Evolutionary conservation across 2,329 filamentous ascomycete species (phyloP).

Genomic region (Penicillium sp.): DNA sequence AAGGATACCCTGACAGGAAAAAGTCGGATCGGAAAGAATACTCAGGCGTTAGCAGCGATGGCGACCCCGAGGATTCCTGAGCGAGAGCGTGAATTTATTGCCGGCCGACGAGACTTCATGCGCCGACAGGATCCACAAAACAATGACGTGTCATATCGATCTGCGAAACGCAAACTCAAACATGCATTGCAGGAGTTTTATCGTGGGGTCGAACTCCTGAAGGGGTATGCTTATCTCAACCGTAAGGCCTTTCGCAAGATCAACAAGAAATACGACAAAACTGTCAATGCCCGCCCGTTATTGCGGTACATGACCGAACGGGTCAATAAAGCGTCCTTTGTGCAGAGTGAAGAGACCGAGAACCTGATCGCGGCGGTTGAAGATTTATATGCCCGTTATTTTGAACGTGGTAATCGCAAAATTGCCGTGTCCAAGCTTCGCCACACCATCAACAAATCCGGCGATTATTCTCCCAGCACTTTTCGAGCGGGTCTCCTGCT

Average conservation of each 20-base stretch:
- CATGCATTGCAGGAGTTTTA: slow-evolving; percentile 91
- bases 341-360: slow-evolving; percentile 82
- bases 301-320: slow-evolving; percentile 86
- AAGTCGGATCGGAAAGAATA: slow-evolving; percentile 56
- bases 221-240: slow-evolving; percentile 87
- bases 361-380: slow-evolving; percentile 77
- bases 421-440: slow-evolving; percentile 85
- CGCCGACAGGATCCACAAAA: slow-evolving; percentile 47
- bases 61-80: slow-evolving; percentile 42
- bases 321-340: slow-evolving; percentile 87
- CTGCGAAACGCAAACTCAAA: slow-evolving; percentile 89
- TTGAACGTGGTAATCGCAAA: slow-evolving; percentile 91
- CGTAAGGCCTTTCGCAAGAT: slow-evolving; percentile 94
- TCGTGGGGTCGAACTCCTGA: slow-evolving; percentile 83
- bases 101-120: slow-evolving; percentile 51
- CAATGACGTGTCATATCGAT: slow-evolving; percentile 72
- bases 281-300: slow-evolving; percentile 72
- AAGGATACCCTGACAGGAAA: slow-evolving; percentile 46
- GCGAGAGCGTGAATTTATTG: slow-evolving; percentile 27
- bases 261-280: slow-evolving; percentile 98
- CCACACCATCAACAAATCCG: slow-evolving; percentile 62
- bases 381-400: slow-evolving; percentile 91
- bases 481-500: slow-evolving; percentile 66
- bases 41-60: slow-evolving; percentile 49
- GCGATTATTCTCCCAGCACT: slow-evolving; percentile 59